These are phyloP conservation scores for Paramecium sexaurelia DNA, from an alignment of 73 alveolate genomes.

Conservation along the genomic window DNA sequence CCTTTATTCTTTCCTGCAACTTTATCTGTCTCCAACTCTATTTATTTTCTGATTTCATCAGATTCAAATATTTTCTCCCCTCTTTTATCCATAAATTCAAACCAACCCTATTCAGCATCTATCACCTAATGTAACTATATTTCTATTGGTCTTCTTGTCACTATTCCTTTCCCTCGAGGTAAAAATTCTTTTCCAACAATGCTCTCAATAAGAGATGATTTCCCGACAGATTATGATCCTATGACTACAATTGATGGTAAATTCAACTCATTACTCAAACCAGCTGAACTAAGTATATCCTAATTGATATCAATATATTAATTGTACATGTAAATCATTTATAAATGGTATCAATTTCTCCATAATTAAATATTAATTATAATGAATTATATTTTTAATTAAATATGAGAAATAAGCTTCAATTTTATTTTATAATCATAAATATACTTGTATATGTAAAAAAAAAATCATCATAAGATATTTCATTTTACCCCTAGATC, in stretches of 20 bases:
- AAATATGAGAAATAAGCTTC: too few relatives aligned
- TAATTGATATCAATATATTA: not conserved
- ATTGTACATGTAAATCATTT: slow-evolving; percentile 63
- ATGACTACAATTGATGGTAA: slow-evolving; percentile 81
- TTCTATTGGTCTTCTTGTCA: slow-evolving; percentile 95
- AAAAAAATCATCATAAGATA: too few relatives aligned
- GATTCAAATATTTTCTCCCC: slow-evolving; percentile 78
- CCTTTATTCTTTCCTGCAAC: slow-evolving; percentile 82
- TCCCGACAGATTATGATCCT: slow-evolving; percentile 88
- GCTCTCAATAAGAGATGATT: slow-evolving; percentile 91
- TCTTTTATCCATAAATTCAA: slow-evolving; percentile 77
- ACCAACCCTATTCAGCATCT: slow-evolving; percentile 68
- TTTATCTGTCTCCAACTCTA: slow-evolving; percentile 82
- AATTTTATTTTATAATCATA: too few relatives aligned
- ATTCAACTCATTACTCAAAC: slow-evolving; percentile 24
- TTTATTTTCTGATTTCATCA: slow-evolving; percentile 80
- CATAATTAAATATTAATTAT: slow-evolving; percentile 28
- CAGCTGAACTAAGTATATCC: slow-evolving; percentile 58
- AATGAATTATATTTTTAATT: too few relatives aligned
- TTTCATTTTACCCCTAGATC: too few relatives aligned
- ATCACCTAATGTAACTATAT: slow-evolving; percentile 72
- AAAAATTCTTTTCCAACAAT: slow-evolving; percentile 95
- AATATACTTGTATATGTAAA: too few relatives aligned
- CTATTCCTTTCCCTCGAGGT: slow-evolving; percentile 97
- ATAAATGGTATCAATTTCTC: slow-evolving; percentile 70